Evolutionary conservation across 2,329 filamentous ascomycete genomes (phyloP).

Genomic region (Pestalotiopsis fici): DNA sequence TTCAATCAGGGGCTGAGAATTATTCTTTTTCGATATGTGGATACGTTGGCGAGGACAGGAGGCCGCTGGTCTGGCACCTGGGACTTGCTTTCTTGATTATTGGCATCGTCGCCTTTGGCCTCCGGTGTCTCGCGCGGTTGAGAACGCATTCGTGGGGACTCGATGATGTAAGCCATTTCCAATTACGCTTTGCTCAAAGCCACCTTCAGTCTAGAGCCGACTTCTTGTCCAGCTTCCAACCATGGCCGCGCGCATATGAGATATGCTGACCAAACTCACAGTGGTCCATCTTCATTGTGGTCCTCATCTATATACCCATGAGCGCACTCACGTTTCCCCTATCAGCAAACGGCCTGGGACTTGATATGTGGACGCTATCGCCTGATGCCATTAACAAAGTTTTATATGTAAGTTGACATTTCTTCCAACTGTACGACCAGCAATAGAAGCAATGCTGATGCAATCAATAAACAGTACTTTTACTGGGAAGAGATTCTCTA

Average conservation of each 20-base stretch:
- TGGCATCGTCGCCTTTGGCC: neutral
- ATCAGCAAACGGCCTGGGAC: neutral
- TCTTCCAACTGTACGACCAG: neutral
- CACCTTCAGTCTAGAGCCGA: too few relatives aligned
- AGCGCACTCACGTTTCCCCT: neutral
- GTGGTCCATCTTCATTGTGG: neutral
- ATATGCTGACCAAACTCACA: neutral
- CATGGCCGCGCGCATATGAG: too few relatives aligned
- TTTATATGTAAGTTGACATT: neutral
- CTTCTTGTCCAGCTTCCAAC: too few relatives aligned
- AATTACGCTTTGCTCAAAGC: too few relatives aligned
- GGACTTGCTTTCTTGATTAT: constrained; percentile 4
- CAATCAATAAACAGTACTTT: neutral
- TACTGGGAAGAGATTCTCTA: constrained; percentile 9
- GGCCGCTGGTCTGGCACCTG: constrained; percentile 4
- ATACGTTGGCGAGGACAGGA: neutral
- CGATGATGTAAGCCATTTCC: neutral
- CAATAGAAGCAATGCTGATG: neutral
- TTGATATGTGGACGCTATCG: constrained; percentile 5
- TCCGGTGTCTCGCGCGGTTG: constrained; percentile 1
- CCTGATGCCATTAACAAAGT: neutral
- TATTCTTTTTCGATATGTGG: constrained; percentile 2
- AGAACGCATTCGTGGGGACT: constrained; percentile 1
- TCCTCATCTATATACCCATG: neutral
- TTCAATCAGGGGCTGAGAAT: neutral